Evolutionary conservation across 352 stramenopile species (phyloP).

Genomic region (Phytophthora quininea): DNA sequence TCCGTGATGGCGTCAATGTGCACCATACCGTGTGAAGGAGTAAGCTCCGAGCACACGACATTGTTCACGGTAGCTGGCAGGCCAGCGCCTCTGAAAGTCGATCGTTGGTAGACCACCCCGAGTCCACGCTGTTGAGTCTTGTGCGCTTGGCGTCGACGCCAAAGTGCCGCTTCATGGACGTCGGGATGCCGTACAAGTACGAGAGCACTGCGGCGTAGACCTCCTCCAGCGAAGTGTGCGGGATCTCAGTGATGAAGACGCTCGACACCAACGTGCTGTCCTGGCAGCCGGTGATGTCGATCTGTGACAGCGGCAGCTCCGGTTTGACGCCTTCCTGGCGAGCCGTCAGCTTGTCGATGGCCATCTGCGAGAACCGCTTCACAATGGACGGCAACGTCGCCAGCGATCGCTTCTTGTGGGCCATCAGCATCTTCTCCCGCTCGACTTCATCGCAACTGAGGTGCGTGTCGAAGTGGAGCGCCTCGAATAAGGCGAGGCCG

Average conservation of each 20-base stretch:
- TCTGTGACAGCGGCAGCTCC: slow-evolving; percentile 39
- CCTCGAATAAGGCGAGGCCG: slow-evolving; percentile 33
- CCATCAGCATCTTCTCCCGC: slow-evolving; percentile 27
- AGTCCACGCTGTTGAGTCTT: slow-evolving; percentile 25
- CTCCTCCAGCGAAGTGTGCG: slow-evolving; percentile 39
- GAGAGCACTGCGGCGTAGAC: slow-evolving; percentile 37
- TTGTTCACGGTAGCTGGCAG: slow-evolving; percentile 37
- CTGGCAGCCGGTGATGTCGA: slow-evolving; percentile 38
- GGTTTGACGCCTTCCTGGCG: slow-evolving; percentile 11
- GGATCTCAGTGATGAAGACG: slow-evolving; percentile 45
- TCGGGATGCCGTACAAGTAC: slow-evolving; percentile 40
- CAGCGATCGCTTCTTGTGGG: slow-evolving; percentile 35
- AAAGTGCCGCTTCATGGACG: slow-evolving; percentile 43
- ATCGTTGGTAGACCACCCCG: slow-evolving; percentile 37
- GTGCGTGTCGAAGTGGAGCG: slow-evolving; percentile 41
- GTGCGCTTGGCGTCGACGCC: slow-evolving; percentile 29
- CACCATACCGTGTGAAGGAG: slow-evolving; percentile 32
- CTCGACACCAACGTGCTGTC: slow-evolving; percentile 43
- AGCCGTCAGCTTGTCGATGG: slow-evolving; percentile 19
- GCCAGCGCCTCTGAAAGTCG: slow-evolving; percentile 27
- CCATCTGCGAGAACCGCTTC: slow-evolving; percentile 29
- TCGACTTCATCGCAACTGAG: slow-evolving; percentile 20
- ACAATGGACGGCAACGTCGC: slow-evolving; percentile 34
- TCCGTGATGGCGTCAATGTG: slow-evolving; percentile 42
- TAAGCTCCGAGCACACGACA: slow-evolving; percentile 36